Evolutionary conservation across 192 early-diverging fungal species (phyloP), one percentile per base, ranked within the genome.

Genomic region (Entophlyctis helioformis): DNA sequence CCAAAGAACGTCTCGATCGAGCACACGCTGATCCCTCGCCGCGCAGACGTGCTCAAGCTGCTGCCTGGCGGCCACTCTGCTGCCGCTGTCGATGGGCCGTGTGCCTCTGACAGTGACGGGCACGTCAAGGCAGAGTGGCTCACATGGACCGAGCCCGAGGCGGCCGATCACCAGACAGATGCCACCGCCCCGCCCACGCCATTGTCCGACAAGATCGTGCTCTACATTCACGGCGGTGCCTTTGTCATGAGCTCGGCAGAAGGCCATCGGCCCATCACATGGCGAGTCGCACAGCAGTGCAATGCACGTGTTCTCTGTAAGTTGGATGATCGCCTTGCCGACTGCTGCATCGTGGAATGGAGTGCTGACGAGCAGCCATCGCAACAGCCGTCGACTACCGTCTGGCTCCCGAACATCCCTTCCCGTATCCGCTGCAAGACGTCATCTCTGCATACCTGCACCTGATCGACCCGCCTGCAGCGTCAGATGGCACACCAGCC

Each of bases 141-240:
- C 19, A 54, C 57, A 44, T 62, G 60, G 60, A 37, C 57, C 38
- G 20, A 22, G 16, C 24, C 8, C 38, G 16, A 26, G 19, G 8
- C 23, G 11, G 22, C 29, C 40, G 21, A 20, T 23, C 32, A 29
- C 3, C 12, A 22, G 19, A 21, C 13, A 10, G 36, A 20, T 26
- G 3, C 26, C 5, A 2, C 36, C n/a, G 20, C 39, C 34, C 32
- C 40, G 12, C 12, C 6, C 18, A 36, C 1, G 22, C 25, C 16
- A 27, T 3, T 42, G 0, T 24, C 53, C n/a, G 50, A 62, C 34
- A 52, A n/a, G 11, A 33, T 61, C 8, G 39, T 64, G 21, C 51
- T 64, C 3, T 64, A 50, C 50, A 42, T 62, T 34, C 63, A 64
- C 29, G 63, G 63, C 13, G 62, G 62, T 16, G 62, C 46, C 11